These are phyloP conservation scores for Rosa persica DNA, from an alignment of 306 rosid genomes.

Conservation along the genomic window DNA sequence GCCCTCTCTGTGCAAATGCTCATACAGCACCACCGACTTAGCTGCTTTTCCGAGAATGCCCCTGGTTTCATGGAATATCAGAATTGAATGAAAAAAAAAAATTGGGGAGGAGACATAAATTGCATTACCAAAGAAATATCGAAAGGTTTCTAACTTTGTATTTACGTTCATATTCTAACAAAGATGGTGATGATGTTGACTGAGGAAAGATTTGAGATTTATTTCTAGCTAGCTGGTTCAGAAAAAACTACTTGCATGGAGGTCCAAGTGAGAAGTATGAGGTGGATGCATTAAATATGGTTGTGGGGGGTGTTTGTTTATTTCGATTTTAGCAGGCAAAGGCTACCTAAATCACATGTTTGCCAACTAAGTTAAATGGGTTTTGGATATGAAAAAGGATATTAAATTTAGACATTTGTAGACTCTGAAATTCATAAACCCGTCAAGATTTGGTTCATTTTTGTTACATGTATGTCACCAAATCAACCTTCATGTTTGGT, in stretches of 20 bases:
- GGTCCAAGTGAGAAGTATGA: slow-evolving; percentile 15
- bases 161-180: not conserved
- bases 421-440: not conserved
- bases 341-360: slow-evolving; percentile 63
- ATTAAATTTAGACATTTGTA: not conserved
- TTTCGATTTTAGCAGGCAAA: slow-evolving; percentile 36
- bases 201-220: not conserved
- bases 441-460: not conserved
- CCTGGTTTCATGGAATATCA: not conserved
- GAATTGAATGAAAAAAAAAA: not conserved
- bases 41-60: slow-evolving; percentile 1
- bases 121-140: not conserved
- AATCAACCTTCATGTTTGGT: too few relatives aligned
- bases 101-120: not conserved
- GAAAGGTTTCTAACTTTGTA: not conserved
- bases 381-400: slow-evolving; percentile 14
- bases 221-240: not conserved
- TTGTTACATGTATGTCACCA: not conserved
- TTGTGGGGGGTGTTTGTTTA: slow-evolving; percentile 17
- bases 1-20: not conserved
- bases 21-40: slow-evolving; percentile 10
- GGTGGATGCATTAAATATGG: slow-evolving; percentile 35
- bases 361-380: slow-evolving; percentile 39
- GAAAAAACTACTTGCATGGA: not conserved
- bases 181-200: slow-evolving; percentile 11